Evolutionary conservation across 2,329 filamentous ascomycete genomes (phyloP).

Genomic region (Hypoxylon sp.): DNA sequence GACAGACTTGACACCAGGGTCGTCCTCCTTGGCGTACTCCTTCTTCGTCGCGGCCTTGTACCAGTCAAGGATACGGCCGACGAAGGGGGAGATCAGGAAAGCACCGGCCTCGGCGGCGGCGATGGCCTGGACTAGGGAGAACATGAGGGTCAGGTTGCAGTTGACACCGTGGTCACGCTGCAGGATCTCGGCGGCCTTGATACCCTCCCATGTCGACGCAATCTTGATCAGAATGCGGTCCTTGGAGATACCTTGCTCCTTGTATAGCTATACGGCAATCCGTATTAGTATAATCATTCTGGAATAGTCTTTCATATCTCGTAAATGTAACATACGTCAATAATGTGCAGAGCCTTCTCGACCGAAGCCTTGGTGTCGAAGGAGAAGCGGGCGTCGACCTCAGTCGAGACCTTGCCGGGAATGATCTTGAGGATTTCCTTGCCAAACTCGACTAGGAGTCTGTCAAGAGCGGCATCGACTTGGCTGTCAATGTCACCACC

Average conservation of each 20-base stretch:
- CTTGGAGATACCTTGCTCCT: constrained; percentile 90
- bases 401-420: constrained; percentile 98
- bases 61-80: constrained; percentile 99
- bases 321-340: constrained; percentile 76
- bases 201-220: constrained; percentile 99
- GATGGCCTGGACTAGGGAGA: constrained; percentile 95
- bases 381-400: constrained; percentile 96
- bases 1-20: constrained; percentile 96
- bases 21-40: constrained; percentile 89
- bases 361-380: constrained; percentile 95
- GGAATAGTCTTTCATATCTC: not conserved
- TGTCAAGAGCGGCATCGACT: constrained; percentile 92
- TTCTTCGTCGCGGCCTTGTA: constrained; percentile 97
- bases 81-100: constrained; percentile 99
- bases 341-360: constrained; percentile 96
- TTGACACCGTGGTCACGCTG: constrained; percentile 97
- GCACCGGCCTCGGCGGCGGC: constrained; percentile 94
- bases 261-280: constrained; percentile 80
- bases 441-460: constrained; percentile 97
- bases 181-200: constrained; percentile 97
- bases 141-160: constrained; percentile 99
- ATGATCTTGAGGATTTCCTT: constrained; percentile 97
- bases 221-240: constrained; percentile 98
- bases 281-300: constrained; percentile 26
- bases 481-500: constrained; percentile 80